Conservation (phyloP, 495 filamentous ascomycete species). For the Cercophora newfieldiana region DNA sequence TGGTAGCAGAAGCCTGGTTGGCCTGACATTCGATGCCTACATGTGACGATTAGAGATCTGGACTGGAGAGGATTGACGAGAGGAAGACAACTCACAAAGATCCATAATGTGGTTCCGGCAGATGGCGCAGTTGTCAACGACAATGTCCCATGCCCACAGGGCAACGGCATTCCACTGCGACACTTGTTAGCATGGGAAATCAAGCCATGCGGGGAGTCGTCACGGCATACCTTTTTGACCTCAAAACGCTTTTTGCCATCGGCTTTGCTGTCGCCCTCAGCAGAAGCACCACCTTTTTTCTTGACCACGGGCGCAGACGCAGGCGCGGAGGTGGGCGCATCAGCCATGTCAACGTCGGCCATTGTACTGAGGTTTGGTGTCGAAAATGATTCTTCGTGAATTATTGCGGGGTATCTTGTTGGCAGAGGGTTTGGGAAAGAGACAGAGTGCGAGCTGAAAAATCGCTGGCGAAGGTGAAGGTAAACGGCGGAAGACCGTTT, state of each 20-base stretch:
- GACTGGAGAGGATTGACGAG: neutral
- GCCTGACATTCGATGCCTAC: slow-evolving; percentile 97
- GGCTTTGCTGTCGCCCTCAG: slow-evolving; percentile 54
- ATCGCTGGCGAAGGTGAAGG: neutral
- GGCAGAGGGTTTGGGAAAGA: neutral
- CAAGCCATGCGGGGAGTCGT: neutral
- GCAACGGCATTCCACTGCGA: slow-evolving; percentile 97
- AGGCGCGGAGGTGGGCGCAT: slow-evolving; percentile 54
- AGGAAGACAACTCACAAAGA: slow-evolving; percentile 63
- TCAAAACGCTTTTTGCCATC: slow-evolving; percentile 93
- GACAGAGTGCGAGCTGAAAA: neutral
- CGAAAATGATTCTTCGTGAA: slow-evolving; percentile 14
- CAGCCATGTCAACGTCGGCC: slow-evolving; percentile 97
- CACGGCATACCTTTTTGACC: slow-evolving; percentile 85
- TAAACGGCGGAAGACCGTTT: neutral
- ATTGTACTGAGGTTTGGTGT: slow-evolving; percentile 47
- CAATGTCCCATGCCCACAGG: slow-evolving; percentile 99
- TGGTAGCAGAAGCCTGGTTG: slow-evolving; percentile 97
- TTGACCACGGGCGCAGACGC: slow-evolving; percentile 52
- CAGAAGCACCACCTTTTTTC: slow-evolving; percentile 51
- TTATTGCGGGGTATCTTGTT: neutral
- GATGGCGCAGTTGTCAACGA: slow-evolving; percentile 99
- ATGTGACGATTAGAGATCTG: neutral
- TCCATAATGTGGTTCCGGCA: slow-evolving; percentile 99
- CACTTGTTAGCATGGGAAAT: slow-evolving; percentile 17